A percentile compares a stretch with the other conserved stretches of the same genome.
phyloP scores from a whole-genome alignment of 1,284 basidiomycete species.

The Xerocomus minutiporus region DNA sequence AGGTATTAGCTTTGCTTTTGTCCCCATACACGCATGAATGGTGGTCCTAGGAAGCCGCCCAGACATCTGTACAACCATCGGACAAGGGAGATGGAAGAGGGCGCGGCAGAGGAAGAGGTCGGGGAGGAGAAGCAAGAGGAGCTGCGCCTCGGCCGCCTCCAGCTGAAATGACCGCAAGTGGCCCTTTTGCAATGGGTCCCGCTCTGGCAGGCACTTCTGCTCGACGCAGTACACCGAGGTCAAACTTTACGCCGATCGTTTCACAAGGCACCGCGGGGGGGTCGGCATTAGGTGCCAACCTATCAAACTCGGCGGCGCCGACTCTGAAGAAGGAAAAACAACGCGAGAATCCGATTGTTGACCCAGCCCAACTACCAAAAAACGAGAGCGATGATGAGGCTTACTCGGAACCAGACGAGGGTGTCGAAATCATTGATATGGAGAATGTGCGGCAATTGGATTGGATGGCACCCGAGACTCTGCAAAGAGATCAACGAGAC shows the following conservation, averaged over 20 bases:
- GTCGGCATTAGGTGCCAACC: constrained; percentile 45
- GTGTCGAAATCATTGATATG: constrained; percentile 86
- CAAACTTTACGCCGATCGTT: constrained; percentile 47
- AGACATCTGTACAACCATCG: constrained; percentile 30
- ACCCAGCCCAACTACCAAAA: constrained; percentile 25
- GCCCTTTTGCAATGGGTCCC: constrained; percentile 81
- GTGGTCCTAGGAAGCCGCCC: constrained; percentile 45
- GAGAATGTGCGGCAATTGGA: constrained; percentile 76
- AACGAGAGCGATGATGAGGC: constrained; percentile 55
- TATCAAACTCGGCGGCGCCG: constrained; percentile 42
- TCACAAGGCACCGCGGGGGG: constrained; percentile 35
- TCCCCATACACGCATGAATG: not conserved
- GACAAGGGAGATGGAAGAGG: constrained; percentile 44
- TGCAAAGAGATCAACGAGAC: constrained; percentile 54
- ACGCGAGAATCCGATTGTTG: constrained; percentile 29
- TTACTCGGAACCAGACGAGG: constrained; percentile 87
- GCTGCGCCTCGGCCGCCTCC: constrained; percentile 45
- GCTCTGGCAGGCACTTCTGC: constrained; percentile 55
- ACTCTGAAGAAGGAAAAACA: constrained; percentile 40
- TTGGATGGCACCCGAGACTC: constrained; percentile 83
- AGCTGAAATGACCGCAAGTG: constrained; percentile 75
- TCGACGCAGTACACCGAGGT: constrained; percentile 47
- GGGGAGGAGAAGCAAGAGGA: constrained; percentile 45
- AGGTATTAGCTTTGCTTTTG: constrained; percentile 12
- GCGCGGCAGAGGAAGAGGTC: constrained; percentile 46